Evolutionary conservation across 2,329 filamentous ascomycete species (phyloP).

Genomic region (Penicillium sp.): DNA sequence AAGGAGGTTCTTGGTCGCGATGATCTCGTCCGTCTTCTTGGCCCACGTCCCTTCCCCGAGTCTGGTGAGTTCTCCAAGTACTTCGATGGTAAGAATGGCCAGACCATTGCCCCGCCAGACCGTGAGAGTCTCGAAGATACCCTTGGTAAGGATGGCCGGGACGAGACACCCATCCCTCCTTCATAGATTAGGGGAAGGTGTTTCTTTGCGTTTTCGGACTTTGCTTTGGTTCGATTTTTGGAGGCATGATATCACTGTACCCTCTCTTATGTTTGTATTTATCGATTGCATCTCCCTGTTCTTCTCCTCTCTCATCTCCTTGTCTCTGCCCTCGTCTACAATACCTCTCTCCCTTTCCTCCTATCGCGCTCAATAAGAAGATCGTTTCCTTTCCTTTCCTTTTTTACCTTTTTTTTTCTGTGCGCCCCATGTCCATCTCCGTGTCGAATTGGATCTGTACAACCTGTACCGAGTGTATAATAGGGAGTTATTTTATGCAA

Average conservation of each 20-base stretch:
- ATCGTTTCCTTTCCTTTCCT: conserved; percentile 13
- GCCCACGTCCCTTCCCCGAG: conserved; percentile 80
- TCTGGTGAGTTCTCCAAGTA: conserved; percentile 90
- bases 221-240: conserved; percentile 26
- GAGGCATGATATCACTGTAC: conserved; percentile 29
- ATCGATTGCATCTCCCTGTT: conserved; percentile 24
- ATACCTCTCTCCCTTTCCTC: conserved; percentile 14
- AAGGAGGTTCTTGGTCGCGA: conserved; percentile 92
- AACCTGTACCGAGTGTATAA: conserved; percentile 28
- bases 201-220: conserved; percentile 12
- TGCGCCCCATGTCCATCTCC: conserved; percentile 6
- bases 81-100: conserved; percentile 61
- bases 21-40: conserved; percentile 86
- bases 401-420: neutral
- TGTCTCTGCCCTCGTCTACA: conserved; percentile 11
- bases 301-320: conserved; percentile 22
- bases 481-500: conserved; percentile 20
- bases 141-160: conserved; percentile 40
- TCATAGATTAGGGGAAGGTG: conserved; percentile 5
- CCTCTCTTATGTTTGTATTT: conserved; percentile 25
- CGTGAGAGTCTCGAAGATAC: conserved; percentile 44
- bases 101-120: conserved; percentile 55
- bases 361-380: conserved; percentile 30
- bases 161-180: conserved; percentile 32
- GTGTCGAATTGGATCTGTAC: conserved; percentile 5